These are phyloP conservation scores for Neurospora tetraspora DNA, from an alignment of 495 filamentous ascomycete species.

Conservation along the genomic window DNA sequence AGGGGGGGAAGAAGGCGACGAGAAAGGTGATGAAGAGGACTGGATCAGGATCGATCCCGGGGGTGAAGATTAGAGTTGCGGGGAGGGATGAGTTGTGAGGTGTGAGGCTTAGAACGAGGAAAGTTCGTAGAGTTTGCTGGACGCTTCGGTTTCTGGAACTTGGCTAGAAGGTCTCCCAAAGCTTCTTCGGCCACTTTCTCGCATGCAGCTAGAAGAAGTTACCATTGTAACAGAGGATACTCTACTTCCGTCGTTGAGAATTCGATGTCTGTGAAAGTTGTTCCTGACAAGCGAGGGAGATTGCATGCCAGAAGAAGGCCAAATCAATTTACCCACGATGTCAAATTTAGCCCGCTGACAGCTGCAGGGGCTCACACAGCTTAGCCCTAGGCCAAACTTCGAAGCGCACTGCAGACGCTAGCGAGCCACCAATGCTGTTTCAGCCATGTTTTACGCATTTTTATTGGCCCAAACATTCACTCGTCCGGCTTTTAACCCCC, in stretches of 20 bases:
- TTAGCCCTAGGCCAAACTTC: neutral
- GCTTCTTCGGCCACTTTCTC: neutral
- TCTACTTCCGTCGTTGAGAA: neutral
- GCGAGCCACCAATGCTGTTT: neutral
- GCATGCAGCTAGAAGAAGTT: neutral
- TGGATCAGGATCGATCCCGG: constrained; percentile 8
- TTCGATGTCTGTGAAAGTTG: neutral
- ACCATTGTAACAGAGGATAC: neutral
- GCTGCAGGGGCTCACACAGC: neutral
- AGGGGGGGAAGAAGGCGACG: constrained; percentile 8
- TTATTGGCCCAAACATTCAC: neutral
- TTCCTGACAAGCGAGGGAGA: neutral
- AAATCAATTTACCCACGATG: neutral
- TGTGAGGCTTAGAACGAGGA: neutral
- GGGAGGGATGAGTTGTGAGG: constrained; percentile 23
- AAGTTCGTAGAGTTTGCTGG: too few species aligned
- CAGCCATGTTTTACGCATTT: neutral
- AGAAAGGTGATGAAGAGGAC: constrained; percentile 12
- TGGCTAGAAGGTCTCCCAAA: neutral
- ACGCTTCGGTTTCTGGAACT: neutral
- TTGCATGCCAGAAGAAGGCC: neutral
- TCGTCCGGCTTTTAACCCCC: neutral
- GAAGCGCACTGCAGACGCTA: neutral
- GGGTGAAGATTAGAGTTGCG: constrained; percentile 19
- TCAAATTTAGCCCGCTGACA: neutral